Base-by-base conservation (phyloP, 2,329 filamentous ascomycete species). In the Nannizzia gypsea region DNA sequence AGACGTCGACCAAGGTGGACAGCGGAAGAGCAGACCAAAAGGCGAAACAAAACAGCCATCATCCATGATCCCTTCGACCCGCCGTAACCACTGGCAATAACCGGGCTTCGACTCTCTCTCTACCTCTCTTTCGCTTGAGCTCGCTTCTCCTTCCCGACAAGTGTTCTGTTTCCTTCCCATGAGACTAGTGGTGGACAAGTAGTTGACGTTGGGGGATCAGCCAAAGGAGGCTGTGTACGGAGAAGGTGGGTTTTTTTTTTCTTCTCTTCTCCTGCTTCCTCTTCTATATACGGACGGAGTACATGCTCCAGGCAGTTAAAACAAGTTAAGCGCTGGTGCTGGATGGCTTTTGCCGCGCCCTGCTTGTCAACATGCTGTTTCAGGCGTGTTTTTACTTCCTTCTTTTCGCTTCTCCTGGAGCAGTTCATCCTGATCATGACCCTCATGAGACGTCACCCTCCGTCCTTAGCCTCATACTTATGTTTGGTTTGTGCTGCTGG, bases 61-160 rank as follows among this genome's bases (percentile, higher is more conserved):
- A 36, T 11, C 34, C 40, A 44, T 44, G 55, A 57, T 20, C 34
- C 26, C 26, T 24, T 34, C 34, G 55, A 42, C 28, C 40, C 55
- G 55, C 34, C 34, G 34, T 40, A 17, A 57, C 48, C 48, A 54
- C 48, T 48, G 44, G 44, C 20, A 48, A 48, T 54, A 54, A 54
- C 13, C 48, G 6, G n/a, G 15, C 20, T 26, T 22, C 20, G 20
- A n/a, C 22, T 52, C 22, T 24, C 26, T 28, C 26, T 24, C 13
- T 28, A n/a, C n/a, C n/a, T n/a, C n/a, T n/a, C n/a, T n/a, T n/a
- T n/a, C n/a, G n/a, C n/a, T n/a, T n/a, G n/a, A n/a, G n/a, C n/a
- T n/a, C n/a, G n/a, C n/a, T n/a, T n/a, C n/a, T 24, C 3, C n/a
- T 46, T 20, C n/a, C 4, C 24, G 1, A n/a, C n/a, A n/a, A n/a